Evolutionary conservation across 2,329 filamentous ascomycete genomes (phyloP).

Genomic region (Alternaria gaisen): DNA sequence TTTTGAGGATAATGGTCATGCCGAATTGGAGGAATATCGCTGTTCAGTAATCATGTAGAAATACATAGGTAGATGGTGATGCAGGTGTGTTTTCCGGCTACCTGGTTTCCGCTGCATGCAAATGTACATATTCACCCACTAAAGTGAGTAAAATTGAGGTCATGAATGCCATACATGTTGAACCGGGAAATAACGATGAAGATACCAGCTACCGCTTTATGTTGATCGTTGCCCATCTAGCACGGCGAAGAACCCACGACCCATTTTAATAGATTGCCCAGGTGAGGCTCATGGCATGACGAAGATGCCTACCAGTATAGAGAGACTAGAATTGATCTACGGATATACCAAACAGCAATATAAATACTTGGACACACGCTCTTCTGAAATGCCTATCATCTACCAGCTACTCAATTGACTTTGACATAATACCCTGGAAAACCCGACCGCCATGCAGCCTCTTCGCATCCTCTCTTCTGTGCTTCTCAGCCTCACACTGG

Average conservation of each 20-base stretch:
- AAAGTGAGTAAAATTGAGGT: accelerated
- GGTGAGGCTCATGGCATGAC: not conserved
- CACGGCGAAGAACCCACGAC: not conserved
- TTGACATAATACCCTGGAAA: not conserved
- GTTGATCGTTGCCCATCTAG: not conserved
- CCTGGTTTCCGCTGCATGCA: not conserved
- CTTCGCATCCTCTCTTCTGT: not conserved
- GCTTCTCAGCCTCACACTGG: not conserved
- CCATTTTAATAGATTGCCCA: not conserved
- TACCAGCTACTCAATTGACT: not conserved
- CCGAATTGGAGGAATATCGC: not conserved
- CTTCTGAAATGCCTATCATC: not conserved
- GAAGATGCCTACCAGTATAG: not conserved
- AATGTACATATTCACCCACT: not conserved
- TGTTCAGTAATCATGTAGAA: not conserved
- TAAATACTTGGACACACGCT: not conserved
- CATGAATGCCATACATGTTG: not conserved
- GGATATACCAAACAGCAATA: not conserved
- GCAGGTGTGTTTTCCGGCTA: not conserved
- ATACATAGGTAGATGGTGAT: not conserved
- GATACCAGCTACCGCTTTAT: not conserved
- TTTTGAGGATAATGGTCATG: not conserved
- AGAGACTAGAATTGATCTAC: not conserved
- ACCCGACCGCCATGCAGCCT: not conserved
- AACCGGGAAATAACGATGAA: not conserved